Evolutionary conservation across 805 yeast genomes (phyloP), one percentile per base, ranked within the genome.

Genomic region (Kockiozyma suomiensis): DNA sequence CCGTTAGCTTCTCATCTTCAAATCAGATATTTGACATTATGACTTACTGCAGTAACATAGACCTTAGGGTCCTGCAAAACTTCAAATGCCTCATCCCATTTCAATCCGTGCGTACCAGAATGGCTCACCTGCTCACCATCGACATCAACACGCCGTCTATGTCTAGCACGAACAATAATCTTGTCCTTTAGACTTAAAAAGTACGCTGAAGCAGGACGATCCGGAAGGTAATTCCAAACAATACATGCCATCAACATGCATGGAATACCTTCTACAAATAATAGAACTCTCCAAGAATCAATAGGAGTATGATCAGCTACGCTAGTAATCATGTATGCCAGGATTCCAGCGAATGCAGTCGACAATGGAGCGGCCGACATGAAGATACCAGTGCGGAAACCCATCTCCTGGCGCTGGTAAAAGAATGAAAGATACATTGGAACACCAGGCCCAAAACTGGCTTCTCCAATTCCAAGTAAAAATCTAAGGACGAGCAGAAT

Each of bases 401-500:
- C 72, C 52, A 78, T 65, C 59, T 77, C 81, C 8, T 69, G 67
- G 32, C 77, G 67, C 49, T 70, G 72, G 68, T 78, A 79, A 66
- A 74, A 79, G 64, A 73, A 70, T 10, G 79, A 71, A 49, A 79
- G 71, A 63, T 73, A 71, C 55, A 74, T 72, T 12, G 73, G 71
- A 17, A 77, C 72, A 47, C 78, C 81, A 2, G 81, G 80, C 35
- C 75, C 75, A 26, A 78, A 72, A 2, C 79, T 79, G 41, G 79
- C 78, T 62, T 78, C 77, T 47, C 74, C 62, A 28, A 76, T 67
- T 25, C 82, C 82, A 46, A 79, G 67, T 32, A 82, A 63, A 28
- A 82, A 74, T 64, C 87, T 73, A 13, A 80, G 68, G 3, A 78
- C 79, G 54, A 82, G 61, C 58, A 80, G 71, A 8, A 80, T 79